These are phyloP conservation scores for Wickerhamiella qilinensis DNA, from an alignment of 805 yeast species.

Conservation along the genomic window DNA sequence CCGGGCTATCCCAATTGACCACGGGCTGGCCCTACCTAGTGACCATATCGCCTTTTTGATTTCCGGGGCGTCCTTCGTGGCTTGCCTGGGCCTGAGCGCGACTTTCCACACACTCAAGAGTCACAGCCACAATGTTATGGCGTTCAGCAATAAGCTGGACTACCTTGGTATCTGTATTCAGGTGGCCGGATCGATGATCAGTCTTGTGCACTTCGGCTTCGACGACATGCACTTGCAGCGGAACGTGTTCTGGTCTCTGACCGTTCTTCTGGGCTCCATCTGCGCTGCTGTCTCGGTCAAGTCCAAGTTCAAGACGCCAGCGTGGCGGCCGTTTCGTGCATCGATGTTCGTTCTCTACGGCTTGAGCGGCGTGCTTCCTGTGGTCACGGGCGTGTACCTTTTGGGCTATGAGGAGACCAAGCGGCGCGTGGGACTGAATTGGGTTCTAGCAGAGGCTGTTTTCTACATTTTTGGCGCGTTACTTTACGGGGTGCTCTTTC, in stretches of 20 bases:
- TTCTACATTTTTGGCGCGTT: conserved; percentile 68
- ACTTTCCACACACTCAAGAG: conserved; percentile 51
- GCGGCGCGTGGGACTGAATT: conserved; percentile 37
- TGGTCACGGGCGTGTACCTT: conserved; percentile 32
- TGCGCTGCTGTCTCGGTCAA: conserved; percentile 51
- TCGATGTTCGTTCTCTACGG: conserved; percentile 69
- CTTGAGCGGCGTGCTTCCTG: conserved; percentile 57
- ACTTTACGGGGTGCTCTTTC: conserved; percentile 61
- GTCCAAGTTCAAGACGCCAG: conserved; percentile 49
- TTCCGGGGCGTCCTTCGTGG: conserved; percentile 40
- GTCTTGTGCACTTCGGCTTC: conserved; percentile 32
- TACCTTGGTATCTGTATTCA: conserved; percentile 59
- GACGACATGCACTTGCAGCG: conserved; percentile 23
- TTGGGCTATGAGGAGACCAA: conserved; percentile 37
- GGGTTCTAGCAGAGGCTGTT: conserved; percentile 54
- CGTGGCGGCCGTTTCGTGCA: conserved; percentile 66
- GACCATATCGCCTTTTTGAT: conserved; percentile 37
- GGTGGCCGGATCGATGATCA: conserved; percentile 46
- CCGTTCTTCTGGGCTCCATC: conserved; percentile 37
- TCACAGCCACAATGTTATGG: conserved; percentile 40
- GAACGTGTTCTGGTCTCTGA: conserved; percentile 26
- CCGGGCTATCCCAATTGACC: conserved; percentile 13
- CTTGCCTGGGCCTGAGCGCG: conserved; percentile 48
- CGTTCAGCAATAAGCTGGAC: conserved; percentile 52
- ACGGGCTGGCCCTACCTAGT: conserved; percentile 19